A percentile compares a stretch with the other conserved stretches of the same genome.
These are phyloP conservation scores for Colletotrichum shisoi DNA, from an alignment of 2,329 filamentous ascomycete genomes.

Conservation along the genomic window DNA sequence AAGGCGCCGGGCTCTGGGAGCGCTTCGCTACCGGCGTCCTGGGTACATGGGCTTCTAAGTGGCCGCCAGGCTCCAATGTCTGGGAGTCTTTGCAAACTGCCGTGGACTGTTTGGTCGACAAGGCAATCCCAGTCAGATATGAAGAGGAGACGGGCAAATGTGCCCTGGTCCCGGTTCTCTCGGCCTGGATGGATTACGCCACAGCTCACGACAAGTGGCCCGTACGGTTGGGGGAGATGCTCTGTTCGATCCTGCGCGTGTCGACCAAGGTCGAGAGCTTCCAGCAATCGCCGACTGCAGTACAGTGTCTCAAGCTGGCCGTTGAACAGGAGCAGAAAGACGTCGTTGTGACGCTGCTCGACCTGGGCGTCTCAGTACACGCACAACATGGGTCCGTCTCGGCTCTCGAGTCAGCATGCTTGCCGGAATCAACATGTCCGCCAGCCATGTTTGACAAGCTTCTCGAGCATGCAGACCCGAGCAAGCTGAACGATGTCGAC, in stretches of 20 bases:
- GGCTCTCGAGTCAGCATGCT: slow-evolving; percentile 2
- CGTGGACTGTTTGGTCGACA: slow-evolving; percentile 12
- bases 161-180: background rate
- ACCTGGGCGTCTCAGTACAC: slow-evolving; percentile 8
- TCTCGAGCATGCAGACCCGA: background rate
- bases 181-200: background rate
- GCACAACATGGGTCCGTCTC: background rate
- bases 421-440: background rate
- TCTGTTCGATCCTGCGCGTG: background rate
- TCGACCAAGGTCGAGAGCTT: background rate
- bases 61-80: background rate
- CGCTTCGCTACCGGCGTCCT: slow-evolving; percentile 19
- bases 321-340: background rate
- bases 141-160: slow-evolving; percentile 11
- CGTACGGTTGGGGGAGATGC: background rate
- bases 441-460: slow-evolving; percentile 11
- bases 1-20: slow-evolving; percentile 26
- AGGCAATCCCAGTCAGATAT: slow-evolving; percentile 4
- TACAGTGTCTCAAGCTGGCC: slow-evolving; percentile 1
- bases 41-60: slow-evolving; percentile 3
- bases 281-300: slow-evolving; percentile 5
- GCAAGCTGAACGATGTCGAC: slow-evolving; percentile 2
- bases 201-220: too few relatives aligned
- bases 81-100: slow-evolving; percentile 7
- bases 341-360: background rate